A percentile compares a stretch with the other conserved stretches of the same genome.
Conservation (phyloP, 208 protist species). For the Hexamita inflata region DNA sequence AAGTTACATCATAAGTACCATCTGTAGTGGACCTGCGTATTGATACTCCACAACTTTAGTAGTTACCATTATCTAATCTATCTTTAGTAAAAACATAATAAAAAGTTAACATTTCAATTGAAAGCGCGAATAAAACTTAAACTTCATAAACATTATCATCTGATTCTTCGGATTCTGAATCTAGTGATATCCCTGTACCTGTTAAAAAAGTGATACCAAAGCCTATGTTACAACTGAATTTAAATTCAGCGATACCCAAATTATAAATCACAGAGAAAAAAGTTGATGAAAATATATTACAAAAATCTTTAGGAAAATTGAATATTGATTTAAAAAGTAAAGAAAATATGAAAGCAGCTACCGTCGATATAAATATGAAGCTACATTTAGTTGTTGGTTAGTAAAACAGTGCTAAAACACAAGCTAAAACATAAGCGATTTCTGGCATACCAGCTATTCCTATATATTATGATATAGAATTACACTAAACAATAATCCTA, state of each 20-base stretch:
- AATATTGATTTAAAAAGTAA: too few species aligned
- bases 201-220: too few species aligned
- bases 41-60: background rate
- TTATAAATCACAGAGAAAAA: background rate
- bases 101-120: background rate
- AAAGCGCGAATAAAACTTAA: too few species aligned
- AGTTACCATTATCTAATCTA: background rate
- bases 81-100: background rate
- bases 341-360: too few species aligned
- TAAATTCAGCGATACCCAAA: background rate
- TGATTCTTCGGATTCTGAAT: too few species aligned
- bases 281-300: background rate
- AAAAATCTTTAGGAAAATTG: too few species aligned
- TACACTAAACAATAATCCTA: conserved; percentile 38
- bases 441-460: background rate
- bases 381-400: background rate
- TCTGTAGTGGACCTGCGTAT: background rate
- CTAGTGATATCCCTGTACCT: too few species aligned
- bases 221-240: background rate
- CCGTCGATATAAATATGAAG: background rate
- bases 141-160: too few species aligned
- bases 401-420: background rate
- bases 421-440: background rate
- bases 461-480: conserved; percentile 35
- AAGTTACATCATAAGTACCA: too few species aligned